These are phyloP conservation scores for Xanthoconium purpureum DNA, from an alignment of 768 basidiomycete genomes.

Conservation along the genomic window DNA sequence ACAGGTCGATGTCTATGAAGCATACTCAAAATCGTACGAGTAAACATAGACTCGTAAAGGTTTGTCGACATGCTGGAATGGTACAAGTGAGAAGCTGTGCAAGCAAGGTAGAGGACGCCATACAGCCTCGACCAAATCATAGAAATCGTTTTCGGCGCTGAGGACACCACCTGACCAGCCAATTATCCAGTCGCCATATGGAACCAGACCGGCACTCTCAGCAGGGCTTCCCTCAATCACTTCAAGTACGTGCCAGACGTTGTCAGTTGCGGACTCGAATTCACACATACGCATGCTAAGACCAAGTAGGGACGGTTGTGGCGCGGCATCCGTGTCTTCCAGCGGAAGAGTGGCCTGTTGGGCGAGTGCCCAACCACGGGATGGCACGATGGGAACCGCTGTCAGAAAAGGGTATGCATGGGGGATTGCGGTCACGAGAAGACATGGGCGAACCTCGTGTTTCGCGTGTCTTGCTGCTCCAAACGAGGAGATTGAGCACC, in stretches of 20 bases:
- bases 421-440: neutral
- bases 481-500: conserved; percentile 68
- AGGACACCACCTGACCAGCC: conserved; percentile 96
- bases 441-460: conserved; percentile 54
- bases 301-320: conserved; percentile 88
- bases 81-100: conserved; percentile 1
- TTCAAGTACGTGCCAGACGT: conserved; percentile 98
- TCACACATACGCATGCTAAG: conserved; percentile 92
- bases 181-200: conserved; percentile 74
- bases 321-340: conserved; percentile 39
- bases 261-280: conserved; percentile 83
- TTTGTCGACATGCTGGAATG: conserved; percentile 84
- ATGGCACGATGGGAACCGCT: conserved; percentile 87
- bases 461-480: conserved; percentile 76
- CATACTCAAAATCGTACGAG: conserved; percentile 94
- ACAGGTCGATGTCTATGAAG: conserved; percentile 9
- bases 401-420: conserved; percentile 3
- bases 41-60: conserved; percentile 94
- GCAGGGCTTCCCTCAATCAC: conserved; percentile 95
- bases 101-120: conserved; percentile 25
- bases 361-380: conserved; percentile 71
- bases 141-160: conserved; percentile 91
- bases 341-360: conserved; percentile 38
- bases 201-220: conserved; percentile 93
- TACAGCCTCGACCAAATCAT: conserved; percentile 90